Base-by-base conservation (phyloP, 2,329 filamentous ascomycete species). In the Atkinsonella texensis region DNA sequence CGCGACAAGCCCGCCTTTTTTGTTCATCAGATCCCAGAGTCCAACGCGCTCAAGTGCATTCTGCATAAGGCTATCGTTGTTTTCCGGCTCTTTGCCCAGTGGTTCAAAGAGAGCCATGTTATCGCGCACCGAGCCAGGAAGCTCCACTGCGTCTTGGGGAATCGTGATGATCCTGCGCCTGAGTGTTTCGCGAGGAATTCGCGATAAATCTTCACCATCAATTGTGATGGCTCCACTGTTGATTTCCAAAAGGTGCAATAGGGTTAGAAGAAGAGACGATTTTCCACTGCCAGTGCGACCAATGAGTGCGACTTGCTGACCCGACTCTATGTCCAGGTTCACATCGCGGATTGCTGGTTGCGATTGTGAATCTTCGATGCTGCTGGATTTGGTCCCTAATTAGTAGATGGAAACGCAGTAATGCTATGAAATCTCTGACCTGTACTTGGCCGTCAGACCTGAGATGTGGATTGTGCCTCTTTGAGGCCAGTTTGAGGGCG, bases 141-240 rank as follows among this genome's bases (percentile, higher is more conserved):
- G 58, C 58, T 79, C 75, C 4, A 75, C 68, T 0, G 73, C 56
- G 6, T 79, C 76, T 58, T 80, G 76, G 0, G 76, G 72, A 1
- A 79, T 59, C 8, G 72, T 70, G 46, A 76, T 73, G 40, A 80
- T 61, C 3, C 68, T 69, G 23, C 69, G 60, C 3, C 75, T 72
- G 1, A 79, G 64, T 0, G 60, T 55, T 1, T 59, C 18, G 5
- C 74, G 69, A 51, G 72, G 56, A 12, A 79, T 63, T 1, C 50
- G 52, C 32, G 60, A 31, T 2, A 73, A 60, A 0, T 64, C 58
- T 0, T 71, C 46, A 20, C 57, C 63, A 55, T 79, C 75, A 38
- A 79, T 71, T 0, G 55, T 50, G n/a, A 74, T 66, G n/a, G 48
- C 48, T 42, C 40, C 40, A 3, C 5, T 23, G 12, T 2, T 42